Evolutionary conservation across 805 yeast species (phyloP).

Genomic region (Saturnispora sanitii): DNA sequence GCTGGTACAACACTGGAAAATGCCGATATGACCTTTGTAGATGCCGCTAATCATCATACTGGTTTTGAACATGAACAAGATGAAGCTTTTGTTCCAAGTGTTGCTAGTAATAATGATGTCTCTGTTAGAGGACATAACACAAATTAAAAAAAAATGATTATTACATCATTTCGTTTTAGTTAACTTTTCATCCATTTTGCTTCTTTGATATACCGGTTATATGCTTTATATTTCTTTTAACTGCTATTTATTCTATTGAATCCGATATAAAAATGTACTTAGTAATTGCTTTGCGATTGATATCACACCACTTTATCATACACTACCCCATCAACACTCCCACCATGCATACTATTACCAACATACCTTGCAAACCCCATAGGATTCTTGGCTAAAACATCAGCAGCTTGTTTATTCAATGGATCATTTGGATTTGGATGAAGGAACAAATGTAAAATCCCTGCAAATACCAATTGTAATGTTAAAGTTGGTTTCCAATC

Average conservation of each 20-base stretch:
- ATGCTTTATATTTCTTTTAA: too few relatives aligned
- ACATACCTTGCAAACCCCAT: slow-evolving; percentile 49
- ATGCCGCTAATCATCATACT: slow-evolving; percentile 14
- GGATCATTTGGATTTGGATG: slow-evolving; percentile 94
- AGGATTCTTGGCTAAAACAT: slow-evolving; percentile 37
- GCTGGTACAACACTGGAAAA: slow-evolving; percentile 24
- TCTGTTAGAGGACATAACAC: slow-evolving; percentile 19
- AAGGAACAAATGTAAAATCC: slow-evolving; percentile 72
- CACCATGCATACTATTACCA: slow-evolving; percentile 61
- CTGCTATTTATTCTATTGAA: too few relatives aligned
- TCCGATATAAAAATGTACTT: too few relatives aligned
- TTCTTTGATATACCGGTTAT: too few relatives aligned
- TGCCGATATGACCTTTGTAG: slow-evolving; percentile 22
- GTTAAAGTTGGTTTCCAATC: slow-evolving; percentile 95
- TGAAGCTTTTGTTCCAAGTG: slow-evolving; percentile 25
- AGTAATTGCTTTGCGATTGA: too few relatives aligned
- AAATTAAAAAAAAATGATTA: slow-evolving; percentile 3
- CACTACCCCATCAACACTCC: slow-evolving; percentile 40
- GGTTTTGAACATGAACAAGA: slow-evolving; percentile 12
- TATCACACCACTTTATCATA: slow-evolving; percentile 50
- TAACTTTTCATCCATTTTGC: too few relatives aligned
- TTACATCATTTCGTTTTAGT: too few relatives aligned
- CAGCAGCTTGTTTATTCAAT: slow-evolving; percentile 83
- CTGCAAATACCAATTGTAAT: slow-evolving; percentile 71
- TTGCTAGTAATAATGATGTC: slow-evolving; percentile 22